phyloP scores from a whole-genome alignment of 2,329 filamentous ascomycete species.

The Trichoderma arundinaceum region DNA sequence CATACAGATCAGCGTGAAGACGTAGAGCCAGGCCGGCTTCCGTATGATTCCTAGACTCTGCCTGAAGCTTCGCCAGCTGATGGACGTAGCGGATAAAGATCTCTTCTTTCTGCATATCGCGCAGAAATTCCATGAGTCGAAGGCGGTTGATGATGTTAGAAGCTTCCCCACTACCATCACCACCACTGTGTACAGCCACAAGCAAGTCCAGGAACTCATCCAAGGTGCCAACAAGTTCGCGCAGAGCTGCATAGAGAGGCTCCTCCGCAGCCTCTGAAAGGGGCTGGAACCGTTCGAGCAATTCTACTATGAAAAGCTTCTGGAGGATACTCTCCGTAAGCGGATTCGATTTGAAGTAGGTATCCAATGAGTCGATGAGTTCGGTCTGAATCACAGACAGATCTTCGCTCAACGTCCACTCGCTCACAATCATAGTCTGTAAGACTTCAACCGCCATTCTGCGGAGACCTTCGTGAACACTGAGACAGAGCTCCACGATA shows the following conservation, averaged over 20 bases:
- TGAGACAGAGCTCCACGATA: conserved; percentile 91
- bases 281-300: conserved; percentile 79
- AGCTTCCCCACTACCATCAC: conserved; percentile 73
- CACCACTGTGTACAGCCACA: conserved; percentile 83
- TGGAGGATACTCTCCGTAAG: conserved; percentile 88
- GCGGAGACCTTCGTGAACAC: conserved; percentile 89
- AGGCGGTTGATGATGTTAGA: conserved; percentile 86
- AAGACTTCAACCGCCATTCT: conserved; percentile 90
- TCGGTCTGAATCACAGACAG: conserved; percentile 90
- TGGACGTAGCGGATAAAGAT: conserved; percentile 97
- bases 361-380: conserved; percentile 92
- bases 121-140: conserved; percentile 92
- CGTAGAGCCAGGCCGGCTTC: conserved; percentile 89
- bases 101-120: conserved; percentile 95
- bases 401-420: conserved; percentile 96
- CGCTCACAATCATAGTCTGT: conserved; percentile 97
- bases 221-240: conserved; percentile 79
- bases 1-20: conserved; percentile 89
- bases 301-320: conserved; percentile 87
- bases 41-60: conserved; percentile 75
- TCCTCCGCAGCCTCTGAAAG: conserved; percentile 71
- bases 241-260: conserved; percentile 75
- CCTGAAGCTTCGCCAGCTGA: conserved; percentile 81
- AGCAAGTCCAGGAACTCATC: conserved; percentile 91
- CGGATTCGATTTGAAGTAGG: conserved; percentile 85